Percentiles rank a stretch among this genome's conserved stretches.
Conservation (phyloP, 257 asterid species). For the Gentiana dahurica region DNA sequence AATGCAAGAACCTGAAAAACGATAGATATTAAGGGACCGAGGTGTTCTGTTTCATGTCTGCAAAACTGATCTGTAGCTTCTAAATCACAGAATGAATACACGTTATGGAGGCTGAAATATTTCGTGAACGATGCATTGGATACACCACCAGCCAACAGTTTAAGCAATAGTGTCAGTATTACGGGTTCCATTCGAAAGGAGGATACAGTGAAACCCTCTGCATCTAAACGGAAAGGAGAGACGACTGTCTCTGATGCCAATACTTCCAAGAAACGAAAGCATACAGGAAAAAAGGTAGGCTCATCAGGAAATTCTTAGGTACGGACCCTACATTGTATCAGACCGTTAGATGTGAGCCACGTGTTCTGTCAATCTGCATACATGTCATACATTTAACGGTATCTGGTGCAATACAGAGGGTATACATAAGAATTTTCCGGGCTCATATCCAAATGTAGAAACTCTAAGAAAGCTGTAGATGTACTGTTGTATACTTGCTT, state of each 20-base stretch:
- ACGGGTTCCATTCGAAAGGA: slow-evolving; percentile 14
- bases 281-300: background rate
- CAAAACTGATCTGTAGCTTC: background rate
- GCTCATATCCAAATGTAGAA: too few species aligned
- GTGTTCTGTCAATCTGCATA: too few species aligned
- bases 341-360: too few species aligned
- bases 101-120: slow-evolving; percentile 78
- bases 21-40: slow-evolving; percentile 5
- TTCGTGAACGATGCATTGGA: slow-evolving; percentile 55
- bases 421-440: too few species aligned
- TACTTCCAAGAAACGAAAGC: slow-evolving; percentile 44
- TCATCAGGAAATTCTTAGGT: too few species aligned
- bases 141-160: slow-evolving; percentile 19
- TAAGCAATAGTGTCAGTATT: slow-evolving; percentile 23
- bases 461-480: too few species aligned
- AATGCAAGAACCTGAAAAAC: too few species aligned
- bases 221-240: slow-evolving; percentile 46
- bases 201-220: slow-evolving; percentile 20
- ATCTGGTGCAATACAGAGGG: too few species aligned
- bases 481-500: too few species aligned
- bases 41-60: too few species aligned
- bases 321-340: too few species aligned
- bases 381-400: too few species aligned
- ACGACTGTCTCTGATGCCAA: slow-evolving; percentile 47
- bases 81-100: slow-evolving; percentile 56